phyloP scores from a whole-genome alignment of 371 early-diverging fungal genomes.

The Cokeromyces recurvatus region DNA sequence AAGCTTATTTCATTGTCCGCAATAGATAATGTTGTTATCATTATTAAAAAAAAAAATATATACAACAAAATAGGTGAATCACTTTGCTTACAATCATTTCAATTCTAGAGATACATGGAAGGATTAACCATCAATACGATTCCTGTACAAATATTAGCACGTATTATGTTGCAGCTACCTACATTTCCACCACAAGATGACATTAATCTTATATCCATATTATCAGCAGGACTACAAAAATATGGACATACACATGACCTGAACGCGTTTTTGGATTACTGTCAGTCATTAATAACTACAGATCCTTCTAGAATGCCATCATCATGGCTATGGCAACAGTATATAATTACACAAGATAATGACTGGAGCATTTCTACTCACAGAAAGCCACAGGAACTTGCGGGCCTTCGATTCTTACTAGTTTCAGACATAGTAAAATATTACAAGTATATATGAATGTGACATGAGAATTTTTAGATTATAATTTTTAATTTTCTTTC shows the following conservation, averaged over 20 bases:
- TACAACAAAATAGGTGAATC: too few relatives aligned
- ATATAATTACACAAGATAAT: slow-evolving; percentile 1
- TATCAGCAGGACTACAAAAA: slow-evolving; percentile 24
- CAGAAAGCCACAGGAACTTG: slow-evolving; percentile 11
- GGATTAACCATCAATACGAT: slow-evolving; percentile 25
- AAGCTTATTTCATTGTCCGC: too few relatives aligned
- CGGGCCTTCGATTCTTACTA: slow-evolving; percentile 18
- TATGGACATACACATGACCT: slow-evolving; percentile 29
- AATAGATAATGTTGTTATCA: too few relatives aligned
- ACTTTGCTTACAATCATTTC: too few relatives aligned
- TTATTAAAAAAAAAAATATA: too few relatives aligned
- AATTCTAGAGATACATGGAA: too few relatives aligned
- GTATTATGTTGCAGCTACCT: slow-evolving; percentile 31
- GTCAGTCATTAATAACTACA: slow-evolving; percentile 6
- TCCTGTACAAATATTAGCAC: slow-evolving; percentile 25
- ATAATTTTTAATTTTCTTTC: background rate
- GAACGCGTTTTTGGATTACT: slow-evolving; percentile 32
- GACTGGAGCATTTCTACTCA: slow-evolving; percentile 23
- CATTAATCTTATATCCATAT: slow-evolving; percentile 13
- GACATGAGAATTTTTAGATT: background rate
- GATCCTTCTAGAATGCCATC: background rate
- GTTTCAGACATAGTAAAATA: slow-evolving; percentile 14
- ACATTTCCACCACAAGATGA: slow-evolving; percentile 17
- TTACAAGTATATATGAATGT: too few relatives aligned
- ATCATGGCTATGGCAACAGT: slow-evolving; percentile 11